phyloP scores from a whole-genome alignment of 371 early-diverging fungal species.

The Rhizopus microsporus region DNA sequence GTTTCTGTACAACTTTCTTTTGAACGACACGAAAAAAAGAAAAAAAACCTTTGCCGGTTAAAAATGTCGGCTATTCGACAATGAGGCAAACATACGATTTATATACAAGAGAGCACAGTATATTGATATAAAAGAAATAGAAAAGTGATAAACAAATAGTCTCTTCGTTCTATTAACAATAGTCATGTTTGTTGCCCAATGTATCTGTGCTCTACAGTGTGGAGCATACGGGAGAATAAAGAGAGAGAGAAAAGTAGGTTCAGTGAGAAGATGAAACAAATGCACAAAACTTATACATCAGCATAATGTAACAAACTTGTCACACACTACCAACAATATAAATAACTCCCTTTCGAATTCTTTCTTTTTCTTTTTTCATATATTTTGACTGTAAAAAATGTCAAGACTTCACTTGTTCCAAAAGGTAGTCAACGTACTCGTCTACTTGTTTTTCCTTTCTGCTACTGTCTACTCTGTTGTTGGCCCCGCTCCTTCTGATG shows the following conservation, averaged over 20 bases:
- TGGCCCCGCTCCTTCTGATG: constrained; percentile 46
- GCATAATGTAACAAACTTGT: constrained; percentile 1
- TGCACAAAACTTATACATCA: neutral
- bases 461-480: constrained; percentile 62
- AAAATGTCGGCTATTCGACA: neutral
- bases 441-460: constrained; percentile 67
- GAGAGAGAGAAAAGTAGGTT: neutral
- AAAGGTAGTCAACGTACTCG: constrained; percentile 68
- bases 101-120: too few species aligned
- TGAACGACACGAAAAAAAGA: neutral
- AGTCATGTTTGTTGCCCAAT: too few species aligned
- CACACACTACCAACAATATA: neutral
- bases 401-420: constrained; percentile 38
- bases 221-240: too few species aligned
- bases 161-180: too few species aligned
- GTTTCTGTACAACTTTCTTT: neutral
- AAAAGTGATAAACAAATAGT: neutral
- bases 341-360: neutral
- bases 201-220: too few species aligned
- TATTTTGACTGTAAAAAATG: constrained; percentile 11
- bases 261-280: constrained; percentile 1
- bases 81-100: neutral
- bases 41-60: neutral
- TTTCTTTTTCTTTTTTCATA: constrained; percentile 12
- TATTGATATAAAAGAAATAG: neutral